Base-by-base conservation (phyloP, 345 rosid genomes). In the Limnanthes douglasii region DNA sequence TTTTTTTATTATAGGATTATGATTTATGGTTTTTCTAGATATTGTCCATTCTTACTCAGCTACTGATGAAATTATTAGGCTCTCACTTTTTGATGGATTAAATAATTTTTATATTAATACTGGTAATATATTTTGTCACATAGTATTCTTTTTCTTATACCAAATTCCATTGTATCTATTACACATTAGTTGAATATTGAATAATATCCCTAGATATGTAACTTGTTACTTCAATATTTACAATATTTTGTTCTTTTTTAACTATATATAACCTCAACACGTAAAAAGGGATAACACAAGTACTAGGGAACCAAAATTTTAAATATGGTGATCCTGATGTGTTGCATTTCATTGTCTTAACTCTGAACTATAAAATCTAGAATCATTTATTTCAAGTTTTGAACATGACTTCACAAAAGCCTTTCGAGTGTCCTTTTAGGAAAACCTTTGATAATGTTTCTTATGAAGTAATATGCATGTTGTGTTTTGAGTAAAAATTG, bases 241-340 rank as follows among this genome's bases (percentile, higher is more conserved):
- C n/a, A n/a, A n/a, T n/a, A n/a, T n/a, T n/a, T n/a, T n/a, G n/a
- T n/a, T n/a, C n/a, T n/a, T n/a, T n/a, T n/a, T n/a, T n/a, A n/a
- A n/a, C n/a, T n/a, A n/a, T n/a, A n/a, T n/a, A n/a, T n/a, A n/a
- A n/a, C n/a, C n/a, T n/a, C 36, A 39, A 33, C 53, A 88, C 95
- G 97, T 56, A 88, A 83, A 67, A 70, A 93, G 35, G 97, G 97
- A 18, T 70, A 73, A 54, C 97, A 88, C 75, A 88, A 76, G 48
- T 64, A 65, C 62, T 88, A 95, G 97, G 97, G 93, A 37, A 88
- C 97, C 37, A 69, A 95, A 53, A 88, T 88, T 88, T 71, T 70
- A 88, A 80, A 56, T 88, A 88, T 35, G 86, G 69, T 8, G 95
- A 88, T 47, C 73, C 64, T 46, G 97, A 88, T 60, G 95, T 88